These are phyloP conservation scores for Phlebiopsis gigantea DNA, from an alignment of 768 basidiomycete species.

Conservation along the genomic window DNA sequence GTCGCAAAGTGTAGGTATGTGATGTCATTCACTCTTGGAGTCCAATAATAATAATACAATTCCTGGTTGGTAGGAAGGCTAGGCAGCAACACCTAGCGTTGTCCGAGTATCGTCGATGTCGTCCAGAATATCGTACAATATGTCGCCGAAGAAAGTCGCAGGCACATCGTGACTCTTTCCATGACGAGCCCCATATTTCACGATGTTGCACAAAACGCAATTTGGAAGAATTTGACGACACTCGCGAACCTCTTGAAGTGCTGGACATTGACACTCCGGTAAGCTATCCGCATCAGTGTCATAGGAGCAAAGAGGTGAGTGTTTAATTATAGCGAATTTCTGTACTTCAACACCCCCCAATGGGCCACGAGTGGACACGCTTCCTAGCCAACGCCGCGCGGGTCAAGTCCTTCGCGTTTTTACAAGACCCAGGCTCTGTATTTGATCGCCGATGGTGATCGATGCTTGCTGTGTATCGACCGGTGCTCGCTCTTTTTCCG, in stretches of 20 bases:
- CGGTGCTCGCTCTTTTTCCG: neutral
- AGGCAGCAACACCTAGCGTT: no score
- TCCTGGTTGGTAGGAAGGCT: no score
- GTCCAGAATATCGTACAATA: neutral
- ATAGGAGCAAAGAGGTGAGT: neutral
- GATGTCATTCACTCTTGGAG: no score
- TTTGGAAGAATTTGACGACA: neutral
- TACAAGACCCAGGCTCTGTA: neutral
- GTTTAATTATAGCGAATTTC: neutral
- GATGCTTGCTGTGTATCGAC: neutral
- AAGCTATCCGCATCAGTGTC: neutral
- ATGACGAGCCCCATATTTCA: neutral
- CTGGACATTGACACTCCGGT: neutral
- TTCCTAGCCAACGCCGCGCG: neutral
- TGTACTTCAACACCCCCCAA: neutral
- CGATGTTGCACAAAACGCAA: neutral
- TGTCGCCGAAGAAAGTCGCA: neutral
- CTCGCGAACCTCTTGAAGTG: neutral
- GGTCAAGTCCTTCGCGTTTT: neutral
- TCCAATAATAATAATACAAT: no score
- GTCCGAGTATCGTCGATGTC: neutral
- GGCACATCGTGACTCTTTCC: neutral
- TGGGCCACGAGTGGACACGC: conserved; percentile 2
- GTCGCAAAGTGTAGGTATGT: no score
- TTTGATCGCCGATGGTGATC: neutral